Evolutionary conservation across 1,284 basidiomycete genomes (phyloP), one percentile per base, ranked within the genome.

Genomic region (Trichosporon ovoides): DNA sequence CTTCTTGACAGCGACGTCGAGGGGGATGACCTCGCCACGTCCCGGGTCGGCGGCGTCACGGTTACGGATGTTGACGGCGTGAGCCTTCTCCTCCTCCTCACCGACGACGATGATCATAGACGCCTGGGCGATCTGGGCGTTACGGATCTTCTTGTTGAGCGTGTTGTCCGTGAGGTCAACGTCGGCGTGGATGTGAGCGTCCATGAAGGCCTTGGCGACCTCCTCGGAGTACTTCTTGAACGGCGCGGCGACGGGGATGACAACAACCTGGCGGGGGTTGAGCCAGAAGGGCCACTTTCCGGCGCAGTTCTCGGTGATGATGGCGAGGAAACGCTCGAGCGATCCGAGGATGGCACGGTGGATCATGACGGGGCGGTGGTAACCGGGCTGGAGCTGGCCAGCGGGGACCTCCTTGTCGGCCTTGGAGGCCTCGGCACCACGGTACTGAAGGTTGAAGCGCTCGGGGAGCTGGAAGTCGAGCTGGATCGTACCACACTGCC

Each of bases 271-370:
- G 49, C 96, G 84, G 13, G 96, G 96, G 0, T 88, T 93, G 51
- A 98, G 74, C 96, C 96, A 99, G 83, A 98, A 97, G 6, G 96
- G 96, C 94, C 95, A 99, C 80, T 97, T 97, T 33, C 96, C 96
- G 46, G 85, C 94, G 73, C 93, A 95, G 75, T 97, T 93, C 77
- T 99, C 96, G 4, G 92, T 98, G 64, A 95, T 87, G 71, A 98
- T 98, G 38, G 92, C 95, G 59, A 97, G 91, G 80, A 98, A 98
- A 0, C 96, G 83, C 78, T 99, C 96, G 36, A 98, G 74, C 71
- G 88, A 91, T 50, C 96, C 96, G 64, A 98, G 78, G 73, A 98
- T 93, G 3, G 96, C 96, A 63, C 96, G 89, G 79, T 98, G 96
- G 68, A 99, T 97, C 82, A 99, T 98, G 68, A 98, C 95, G 5